These are phyloP conservation scores for Colletotrichum cuscutae DNA, from an alignment of 2,329 filamentous ascomycete species.

Conservation along the genomic window DNA sequence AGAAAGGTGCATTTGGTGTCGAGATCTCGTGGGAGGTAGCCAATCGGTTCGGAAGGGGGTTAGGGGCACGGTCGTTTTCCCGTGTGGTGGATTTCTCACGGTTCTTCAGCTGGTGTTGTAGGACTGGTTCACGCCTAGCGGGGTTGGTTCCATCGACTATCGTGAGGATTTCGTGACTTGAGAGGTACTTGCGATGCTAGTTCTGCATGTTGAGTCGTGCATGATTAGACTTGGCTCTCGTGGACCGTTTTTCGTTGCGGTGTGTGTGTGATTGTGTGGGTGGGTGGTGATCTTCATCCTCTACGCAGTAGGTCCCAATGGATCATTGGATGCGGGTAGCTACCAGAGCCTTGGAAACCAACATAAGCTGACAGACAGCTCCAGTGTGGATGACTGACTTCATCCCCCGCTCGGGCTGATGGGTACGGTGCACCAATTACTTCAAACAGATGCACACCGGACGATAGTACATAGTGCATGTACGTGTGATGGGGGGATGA, in stretches of 20 bases:
- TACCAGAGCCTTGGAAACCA: slow-evolving; percentile 7
- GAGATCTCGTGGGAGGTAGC: slow-evolving; percentile 1
- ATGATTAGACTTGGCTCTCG: not conserved
- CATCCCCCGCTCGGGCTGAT: not conserved
- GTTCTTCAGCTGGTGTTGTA: not conserved
- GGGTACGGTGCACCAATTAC: not conserved
- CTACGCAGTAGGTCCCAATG: not conserved
- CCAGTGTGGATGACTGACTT: slow-evolving; percentile 25
- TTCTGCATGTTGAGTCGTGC: not conserved
- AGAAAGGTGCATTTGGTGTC: not conserved
- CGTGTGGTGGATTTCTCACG: not conserved
- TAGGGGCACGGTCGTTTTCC: not conserved
- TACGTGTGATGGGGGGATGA: not conserved
- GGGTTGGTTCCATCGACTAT: not conserved
- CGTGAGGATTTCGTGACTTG: not conserved
- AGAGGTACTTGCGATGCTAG: not conserved
- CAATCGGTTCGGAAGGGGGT: not conserved
- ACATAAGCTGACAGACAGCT: not conserved
- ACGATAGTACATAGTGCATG: not conserved
- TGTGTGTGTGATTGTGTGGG: not conserved
- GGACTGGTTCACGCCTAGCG: not conserved
- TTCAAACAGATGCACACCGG: not conserved
- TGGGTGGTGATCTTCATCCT: not conserved
- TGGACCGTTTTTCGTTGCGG: not conserved
- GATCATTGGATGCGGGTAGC: not conserved